These are phyloP conservation scores for Suhomyces bokatorum DNA, from an alignment of 1,139 yeast species.

Conservation along the genomic window DNA sequence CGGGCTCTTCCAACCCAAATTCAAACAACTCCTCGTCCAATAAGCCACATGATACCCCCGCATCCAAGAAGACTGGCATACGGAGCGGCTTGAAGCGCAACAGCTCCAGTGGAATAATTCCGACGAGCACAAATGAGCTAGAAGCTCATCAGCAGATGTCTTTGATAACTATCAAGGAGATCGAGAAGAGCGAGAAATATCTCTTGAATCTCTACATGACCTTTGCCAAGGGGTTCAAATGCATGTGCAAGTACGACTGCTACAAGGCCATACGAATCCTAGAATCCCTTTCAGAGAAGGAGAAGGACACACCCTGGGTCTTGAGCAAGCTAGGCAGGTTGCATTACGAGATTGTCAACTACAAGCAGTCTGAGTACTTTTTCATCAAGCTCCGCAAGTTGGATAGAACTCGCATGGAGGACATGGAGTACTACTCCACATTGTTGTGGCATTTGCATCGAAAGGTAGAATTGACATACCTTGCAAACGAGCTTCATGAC, in stretches of 20 bases:
- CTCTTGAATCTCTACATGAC: constrained; percentile 54
- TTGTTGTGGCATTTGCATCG: constrained; percentile 90
- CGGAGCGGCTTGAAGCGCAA: constrained; percentile 30
- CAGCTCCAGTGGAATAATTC: constrained; percentile 23
- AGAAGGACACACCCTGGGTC: constrained; percentile 83
- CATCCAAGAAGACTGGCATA: constrained; percentile 14
- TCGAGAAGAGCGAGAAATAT: constrained; percentile 46
- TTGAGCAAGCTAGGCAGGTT: constrained; percentile 75
- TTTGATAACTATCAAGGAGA: constrained; percentile 28
- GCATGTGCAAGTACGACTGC: constrained; percentile 72
- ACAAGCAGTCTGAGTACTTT: constrained; percentile 68
- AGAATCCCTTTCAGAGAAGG: constrained; percentile 61
- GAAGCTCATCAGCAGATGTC: constrained; percentile 6
- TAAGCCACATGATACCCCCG: constrained; percentile 16
- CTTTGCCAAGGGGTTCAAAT: constrained; percentile 66
- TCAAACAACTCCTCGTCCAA: constrained; percentile 1
- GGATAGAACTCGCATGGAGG: constrained; percentile 81
- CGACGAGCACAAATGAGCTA: constrained; percentile 7
- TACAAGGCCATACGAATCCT: constrained; percentile 75
- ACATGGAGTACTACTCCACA: constrained; percentile 91
- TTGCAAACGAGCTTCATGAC: constrained; percentile 80
- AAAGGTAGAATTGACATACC: constrained; percentile 73
- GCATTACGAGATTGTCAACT: constrained; percentile 86
- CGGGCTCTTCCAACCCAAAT: constrained; percentile 17
- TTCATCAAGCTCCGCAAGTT: constrained; percentile 62